Evolutionary conservation across 1,284 basidiomycete species (phyloP), one percentile per base, ranked within the genome.

Genomic region (Malassezia caprae): DNA sequence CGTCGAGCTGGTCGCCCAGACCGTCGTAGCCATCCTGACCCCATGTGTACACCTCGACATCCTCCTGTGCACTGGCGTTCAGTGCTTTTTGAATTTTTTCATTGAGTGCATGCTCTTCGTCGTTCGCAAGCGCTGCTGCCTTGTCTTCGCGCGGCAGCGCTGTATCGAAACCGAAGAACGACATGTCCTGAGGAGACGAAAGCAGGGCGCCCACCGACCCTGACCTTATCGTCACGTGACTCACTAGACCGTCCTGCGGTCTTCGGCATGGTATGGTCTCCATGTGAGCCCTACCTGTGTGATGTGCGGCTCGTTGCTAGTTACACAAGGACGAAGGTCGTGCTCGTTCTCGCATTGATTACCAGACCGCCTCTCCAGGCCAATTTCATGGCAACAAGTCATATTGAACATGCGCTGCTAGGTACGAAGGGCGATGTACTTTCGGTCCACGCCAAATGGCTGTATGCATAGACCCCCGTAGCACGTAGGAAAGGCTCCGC

Each of bases 21-120:
- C 86, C 86, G 76, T 90, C 88, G 72, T 89, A 89, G 64, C 83
- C 84, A 45, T 89, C 88, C 65, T 87, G 85, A 19, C 87, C 88
- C 87, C 87, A 90, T 41, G 85, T 88, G 77, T 86, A 88, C 48
- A 87, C 78, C 45, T 94, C 79, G 77, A 90, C 84, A 67, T 87
- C 88, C 60, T 82, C 80, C 63, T 82, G 76, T 8, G 76, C 80
- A 27, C 80, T 79, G 45, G 77, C 76, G 19, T 76, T 77, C 41
- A 80, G 78, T 48, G 80, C 78, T 51, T 80, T 77, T 76, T 78
- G 53, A 77, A 72, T 64, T 56, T 72, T 72, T 21, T 61, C 65
- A 46, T 72, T 67, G 44, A 72, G 60, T 12, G 65, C 60, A 12
- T 61, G 61, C 19, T 72, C 69, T 35, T 65, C 64, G 59, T 67